Conservation (phyloP, 768 basidiomycete genomes). For the Boletus coccyginus region DNA sequence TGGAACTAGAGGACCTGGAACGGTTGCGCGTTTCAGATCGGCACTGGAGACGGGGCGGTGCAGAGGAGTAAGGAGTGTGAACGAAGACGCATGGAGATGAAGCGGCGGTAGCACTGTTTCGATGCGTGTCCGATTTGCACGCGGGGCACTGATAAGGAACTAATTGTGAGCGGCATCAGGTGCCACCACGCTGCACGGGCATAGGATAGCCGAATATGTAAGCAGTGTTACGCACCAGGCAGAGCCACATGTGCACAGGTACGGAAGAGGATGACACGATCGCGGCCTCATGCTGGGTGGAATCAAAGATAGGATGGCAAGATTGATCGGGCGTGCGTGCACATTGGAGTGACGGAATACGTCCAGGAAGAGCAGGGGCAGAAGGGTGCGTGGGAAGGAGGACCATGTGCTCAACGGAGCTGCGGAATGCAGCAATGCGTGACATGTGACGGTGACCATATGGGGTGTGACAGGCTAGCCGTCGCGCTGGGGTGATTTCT, state of each 20-base stretch:
- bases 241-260: constrained; percentile 8
- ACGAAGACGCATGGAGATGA: background rate
- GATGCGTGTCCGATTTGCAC: background rate
- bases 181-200: background rate
- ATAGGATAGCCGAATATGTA: background rate
- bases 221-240: background rate
- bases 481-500: constrained; percentile 10
- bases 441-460: constrained; percentile 9
- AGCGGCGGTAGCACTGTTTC: background rate
- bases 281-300: background rate
- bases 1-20: background rate
- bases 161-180: background rate
- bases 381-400: background rate
- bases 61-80: background rate
- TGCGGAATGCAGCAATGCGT: constrained; percentile 10
- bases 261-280: too few relatives aligned
- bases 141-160: background rate
- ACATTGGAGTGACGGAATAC: background rate
- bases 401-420: constrained; percentile 17
- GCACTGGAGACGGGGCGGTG: background rate
- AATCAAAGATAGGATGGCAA: constrained; percentile 3
- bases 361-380: background rate
- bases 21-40: background rate
- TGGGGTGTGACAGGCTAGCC: constrained; percentile 6
- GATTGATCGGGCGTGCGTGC: background rate